Conservation (phyloP, 2,329 filamentous ascomycete species). For the Calonectria naviculata region DNA sequence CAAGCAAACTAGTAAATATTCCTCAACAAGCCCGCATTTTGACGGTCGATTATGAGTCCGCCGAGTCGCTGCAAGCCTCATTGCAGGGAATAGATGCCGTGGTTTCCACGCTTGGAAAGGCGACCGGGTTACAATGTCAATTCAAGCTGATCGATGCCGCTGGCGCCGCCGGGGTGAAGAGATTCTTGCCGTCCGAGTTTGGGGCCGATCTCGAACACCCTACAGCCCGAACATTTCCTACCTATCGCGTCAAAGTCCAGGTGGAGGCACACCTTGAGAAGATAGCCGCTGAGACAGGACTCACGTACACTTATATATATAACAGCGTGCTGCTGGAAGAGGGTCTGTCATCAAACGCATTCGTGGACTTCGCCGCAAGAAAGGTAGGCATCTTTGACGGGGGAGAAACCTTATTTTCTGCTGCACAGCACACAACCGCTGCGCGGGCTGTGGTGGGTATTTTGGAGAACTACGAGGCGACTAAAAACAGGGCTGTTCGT, state of each 20-base stretch:
- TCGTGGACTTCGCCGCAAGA: slow-evolving; percentile 1
- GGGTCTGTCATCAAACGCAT: not conserved
- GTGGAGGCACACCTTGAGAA: slow-evolving; percentile 12
- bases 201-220: slow-evolving; percentile 11
- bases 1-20: not conserved
- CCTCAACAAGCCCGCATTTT: not conserved
- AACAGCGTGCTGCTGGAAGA: slow-evolving; percentile 10
- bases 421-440: not conserved
- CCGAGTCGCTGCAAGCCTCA: slow-evolving; percentile 1
- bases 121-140: slow-evolving; percentile 5
- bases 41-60: slow-evolving; percentile 9
- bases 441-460: slow-evolving; percentile 5
- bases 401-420: not conserved
- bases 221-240: slow-evolving; percentile 6
- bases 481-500: slow-evolving; percentile 13
- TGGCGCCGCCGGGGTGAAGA: slow-evolving; percentile 1
- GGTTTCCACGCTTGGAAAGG: slow-evolving; percentile 14
- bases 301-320: slow-evolving; percentile 15
- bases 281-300: not conserved
- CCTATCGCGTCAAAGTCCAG: slow-evolving; percentile 14
- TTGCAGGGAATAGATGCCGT: slow-evolving; percentile 4
- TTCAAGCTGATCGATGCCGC: slow-evolving; percentile 17
- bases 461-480: slow-evolving; percentile 1
- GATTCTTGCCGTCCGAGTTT: slow-evolving; percentile 17
- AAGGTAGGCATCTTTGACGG: slow-evolving; percentile 13